Evolutionary conservation across 306 rosid genomes (phyloP).

Genomic region (Purshia tridentata): DNA sequence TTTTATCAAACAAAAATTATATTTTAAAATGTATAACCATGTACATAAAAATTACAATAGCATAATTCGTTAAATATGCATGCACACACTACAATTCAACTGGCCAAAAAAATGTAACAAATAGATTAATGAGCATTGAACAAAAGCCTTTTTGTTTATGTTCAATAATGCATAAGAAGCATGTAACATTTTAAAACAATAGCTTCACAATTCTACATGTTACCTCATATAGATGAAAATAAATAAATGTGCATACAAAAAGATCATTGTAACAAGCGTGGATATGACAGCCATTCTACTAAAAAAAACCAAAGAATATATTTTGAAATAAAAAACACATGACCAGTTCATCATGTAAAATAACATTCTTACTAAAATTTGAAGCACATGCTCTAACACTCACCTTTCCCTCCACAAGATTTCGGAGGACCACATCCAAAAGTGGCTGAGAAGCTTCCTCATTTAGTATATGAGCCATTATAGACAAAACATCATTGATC

Average conservation of each 20-base stretch:
- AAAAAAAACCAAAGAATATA: neutral
- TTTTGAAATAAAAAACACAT: neutral
- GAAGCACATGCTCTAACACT: conserved; percentile 17
- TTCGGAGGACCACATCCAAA: conserved; percentile 67
- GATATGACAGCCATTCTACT: neutral
- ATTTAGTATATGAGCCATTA: conserved; percentile 48
- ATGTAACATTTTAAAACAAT: neutral
- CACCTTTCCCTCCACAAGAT: conserved; percentile 68
- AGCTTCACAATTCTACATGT: neutral
- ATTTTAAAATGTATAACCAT: neutral
- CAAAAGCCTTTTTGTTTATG: neutral
- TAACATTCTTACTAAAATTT: neutral
- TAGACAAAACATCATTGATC: conserved; percentile 61
- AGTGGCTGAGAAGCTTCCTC: conserved; percentile 72
- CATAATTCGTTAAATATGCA: neutral
- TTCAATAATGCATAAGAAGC: neutral
- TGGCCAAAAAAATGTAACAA: neutral
- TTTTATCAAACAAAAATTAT: neutral
- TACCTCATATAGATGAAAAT: conserved; percentile 1
- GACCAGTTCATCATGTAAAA: neutral
- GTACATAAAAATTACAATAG: neutral
- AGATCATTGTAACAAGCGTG: neutral
- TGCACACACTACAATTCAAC: neutral
- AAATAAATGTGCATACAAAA: neutral
- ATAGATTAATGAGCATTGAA: too few species aligned